Percentiles rank a stretch among this genome's conserved stretches.
Evolutionary conservation across 2,329 filamentous ascomycete species (phyloP).

Genomic region (Penicillium sp.): DNA sequence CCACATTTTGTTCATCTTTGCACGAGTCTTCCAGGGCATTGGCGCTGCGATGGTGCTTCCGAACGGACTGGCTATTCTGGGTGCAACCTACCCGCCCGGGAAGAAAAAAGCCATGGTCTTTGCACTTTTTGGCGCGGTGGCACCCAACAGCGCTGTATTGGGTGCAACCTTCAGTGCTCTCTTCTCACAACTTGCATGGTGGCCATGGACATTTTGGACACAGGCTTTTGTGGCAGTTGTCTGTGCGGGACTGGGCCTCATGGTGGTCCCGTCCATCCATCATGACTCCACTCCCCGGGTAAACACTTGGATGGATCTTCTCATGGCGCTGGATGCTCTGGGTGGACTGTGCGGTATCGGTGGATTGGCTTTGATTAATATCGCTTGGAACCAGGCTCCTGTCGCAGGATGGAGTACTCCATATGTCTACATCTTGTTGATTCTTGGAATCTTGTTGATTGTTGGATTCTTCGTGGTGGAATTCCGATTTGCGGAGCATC

Average conservation of each 20-base stretch:
- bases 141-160: conserved; percentile 42
- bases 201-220: conserved; percentile 49
- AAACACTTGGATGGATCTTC: conserved; percentile 5
- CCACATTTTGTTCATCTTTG: conserved; percentile 46
- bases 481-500: conserved; percentile 39
- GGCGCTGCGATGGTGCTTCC: conserved; percentile 59
- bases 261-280: conserved; percentile 24
- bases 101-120: conserved; percentile 57
- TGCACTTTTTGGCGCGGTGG: conserved; percentile 45
- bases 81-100: conserved; percentile 52
- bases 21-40: conserved; percentile 50
- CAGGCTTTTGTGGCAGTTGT: conserved; percentile 32
- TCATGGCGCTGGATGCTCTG: conserved; percentile 33
- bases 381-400: conserved; percentile 62
- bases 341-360: conserved; percentile 46
- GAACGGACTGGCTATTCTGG: conserved; percentile 59
- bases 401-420: conserved; percentile 53
- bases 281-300: conserved; percentile 4
- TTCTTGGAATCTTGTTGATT: conserved; percentile 52
- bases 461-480: conserved; percentile 52
- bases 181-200: conserved; percentile 43
- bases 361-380: conserved; percentile 57
- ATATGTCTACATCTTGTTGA: conserved; percentile 53
- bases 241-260: conserved; percentile 31
- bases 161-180: conserved; percentile 39